Conservation (phyloP, 345 rosid species). For the Theobroma cacao region DNA sequence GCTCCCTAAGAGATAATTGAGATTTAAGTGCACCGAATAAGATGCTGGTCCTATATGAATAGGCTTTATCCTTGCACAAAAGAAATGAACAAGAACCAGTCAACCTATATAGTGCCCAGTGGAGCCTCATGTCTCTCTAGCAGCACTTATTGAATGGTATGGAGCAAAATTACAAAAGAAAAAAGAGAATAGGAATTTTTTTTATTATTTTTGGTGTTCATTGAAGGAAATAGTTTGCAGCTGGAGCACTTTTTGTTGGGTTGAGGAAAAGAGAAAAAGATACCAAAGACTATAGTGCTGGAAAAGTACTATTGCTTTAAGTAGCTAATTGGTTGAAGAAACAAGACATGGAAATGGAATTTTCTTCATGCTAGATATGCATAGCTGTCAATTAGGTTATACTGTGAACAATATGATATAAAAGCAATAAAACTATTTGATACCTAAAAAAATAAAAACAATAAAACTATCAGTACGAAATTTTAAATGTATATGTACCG, state of each 20-base stretch:
- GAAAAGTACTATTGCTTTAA: neutral
- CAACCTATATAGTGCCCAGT: constrained; percentile 8
- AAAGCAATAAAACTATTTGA: neutral
- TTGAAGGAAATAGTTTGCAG: neutral
- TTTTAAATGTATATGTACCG: too few relatives aligned
- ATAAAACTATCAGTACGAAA: too few relatives aligned
- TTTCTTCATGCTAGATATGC: neutral
- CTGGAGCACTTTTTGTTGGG: neutral
- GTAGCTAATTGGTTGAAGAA: neutral
- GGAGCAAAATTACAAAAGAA: neutral
- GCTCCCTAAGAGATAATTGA: too few relatives aligned
- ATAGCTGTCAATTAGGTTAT: neutral
- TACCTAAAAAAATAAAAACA: too few relatives aligned
- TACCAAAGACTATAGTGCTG: neutral
- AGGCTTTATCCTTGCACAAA: constrained; percentile 2
- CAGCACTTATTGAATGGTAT: neutral
- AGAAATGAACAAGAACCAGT: neutral
- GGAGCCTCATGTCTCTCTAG: constrained; percentile 1
- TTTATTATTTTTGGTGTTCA: neutral
- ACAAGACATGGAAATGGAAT: neutral
- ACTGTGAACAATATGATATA: neutral
- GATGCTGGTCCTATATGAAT: neutral
- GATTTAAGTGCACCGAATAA: neutral
- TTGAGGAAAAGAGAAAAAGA: neutral
- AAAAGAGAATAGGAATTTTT: neutral